These are phyloP conservation scores for Arthrinium puccinioides DNA, from an alignment of 2,329 filamentous ascomycete species.

Conservation along the genomic window DNA sequence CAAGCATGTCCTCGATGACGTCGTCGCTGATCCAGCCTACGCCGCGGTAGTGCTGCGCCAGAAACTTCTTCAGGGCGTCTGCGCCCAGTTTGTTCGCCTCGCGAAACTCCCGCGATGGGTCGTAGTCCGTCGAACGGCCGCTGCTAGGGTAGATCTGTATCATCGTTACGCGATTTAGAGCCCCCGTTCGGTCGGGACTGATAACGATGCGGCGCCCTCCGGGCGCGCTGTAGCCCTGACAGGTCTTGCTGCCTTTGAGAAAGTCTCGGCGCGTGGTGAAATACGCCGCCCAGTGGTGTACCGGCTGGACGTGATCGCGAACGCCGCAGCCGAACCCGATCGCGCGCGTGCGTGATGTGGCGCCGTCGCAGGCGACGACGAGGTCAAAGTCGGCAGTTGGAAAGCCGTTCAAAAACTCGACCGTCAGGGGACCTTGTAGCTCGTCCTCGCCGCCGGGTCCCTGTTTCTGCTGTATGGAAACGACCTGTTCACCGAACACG, in stretches of 20 bases:
- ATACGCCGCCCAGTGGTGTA: conserved; percentile 32
- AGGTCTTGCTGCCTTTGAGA: conserved; percentile 27
- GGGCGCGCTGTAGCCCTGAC: conserved; percentile 25
- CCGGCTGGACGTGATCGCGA: conserved; percentile 27
- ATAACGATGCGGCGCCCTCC: conserved; percentile 30
- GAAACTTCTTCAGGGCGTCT: conserved; percentile 13
- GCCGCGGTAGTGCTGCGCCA: conserved; percentile 23
- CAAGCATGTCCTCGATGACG: conserved; percentile 7
- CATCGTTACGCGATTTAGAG: conserved; percentile 20
- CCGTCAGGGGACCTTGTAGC: conserved; percentile 26
- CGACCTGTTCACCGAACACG: conserved; percentile 29
- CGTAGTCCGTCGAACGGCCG: too few species aligned
- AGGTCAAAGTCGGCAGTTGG: conserved; percentile 34
- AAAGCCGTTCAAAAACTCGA: conserved; percentile 31
- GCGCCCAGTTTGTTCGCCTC: conserved; percentile 27
- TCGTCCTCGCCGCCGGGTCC: conserved; percentile 11
- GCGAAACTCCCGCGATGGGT: conserved; percentile 24
- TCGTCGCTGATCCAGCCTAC: conserved; percentile 12
- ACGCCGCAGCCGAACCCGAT: conserved; percentile 27
- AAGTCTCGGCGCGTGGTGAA: conserved; percentile 32
- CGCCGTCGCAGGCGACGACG: conserved; percentile 48
- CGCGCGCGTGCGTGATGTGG: conserved; percentile 39
- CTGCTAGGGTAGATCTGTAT: conserved; percentile 27
- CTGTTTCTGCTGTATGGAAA: conserved; percentile 22
- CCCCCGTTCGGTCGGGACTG: conserved; percentile 23